Base-by-base conservation (phyloP, 2,329 filamentous ascomycete genomes). In the Stagonosporopsis vannaccii region DNA sequence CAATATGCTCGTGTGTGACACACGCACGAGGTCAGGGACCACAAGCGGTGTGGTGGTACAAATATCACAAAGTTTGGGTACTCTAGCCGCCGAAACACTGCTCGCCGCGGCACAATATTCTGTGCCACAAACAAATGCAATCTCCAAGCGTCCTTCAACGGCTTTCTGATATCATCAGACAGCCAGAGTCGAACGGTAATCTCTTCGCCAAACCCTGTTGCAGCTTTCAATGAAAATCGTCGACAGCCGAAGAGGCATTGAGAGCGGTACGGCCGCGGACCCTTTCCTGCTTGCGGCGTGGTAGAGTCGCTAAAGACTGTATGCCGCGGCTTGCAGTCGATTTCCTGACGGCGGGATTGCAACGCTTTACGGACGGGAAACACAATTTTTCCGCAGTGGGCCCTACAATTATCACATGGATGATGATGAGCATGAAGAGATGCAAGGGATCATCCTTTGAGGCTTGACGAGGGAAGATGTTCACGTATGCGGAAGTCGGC, bases 341-440 rank as follows among this genome's bases (percentile, higher is more conserved):
- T 26, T 30, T 51, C 59, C 55, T 49, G 37, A 51, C 53, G 47
- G 47, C 47, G 53, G 51, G 54, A 50, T 51, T 44, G 54, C 48
- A 41, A 56, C 48, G 59, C 43, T 55, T 60, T 51, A 62, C 54
- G 57, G 58, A 65, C 69, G 69, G 35, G 68, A 72, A 69, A 67
- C 69, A 69, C 69, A 32, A 52, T 66, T 50, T 56, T 60, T 72
- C 69, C 69, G 69, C 58, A 33, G 59, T 50, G 51, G 60, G 58
- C 54, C 59, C 58, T 52, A 39, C 7, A 28, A 32, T 12, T 42
- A 39, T 35, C 33, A 41, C 43, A 49, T 49, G 39, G 59, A 62
- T 56, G 50, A 47, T 58, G 59, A 61, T 59, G 60, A 56, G 23
- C 46, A 61, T 58, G 51, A 47, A 51, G 30, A 44, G 30, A 43